Percentiles rank a stretch among this genome's conserved stretches.
Evolutionary conservation across 352 stramenopile genomes (phyloP).

Genomic region (Stramenopiles sp.): DNA sequence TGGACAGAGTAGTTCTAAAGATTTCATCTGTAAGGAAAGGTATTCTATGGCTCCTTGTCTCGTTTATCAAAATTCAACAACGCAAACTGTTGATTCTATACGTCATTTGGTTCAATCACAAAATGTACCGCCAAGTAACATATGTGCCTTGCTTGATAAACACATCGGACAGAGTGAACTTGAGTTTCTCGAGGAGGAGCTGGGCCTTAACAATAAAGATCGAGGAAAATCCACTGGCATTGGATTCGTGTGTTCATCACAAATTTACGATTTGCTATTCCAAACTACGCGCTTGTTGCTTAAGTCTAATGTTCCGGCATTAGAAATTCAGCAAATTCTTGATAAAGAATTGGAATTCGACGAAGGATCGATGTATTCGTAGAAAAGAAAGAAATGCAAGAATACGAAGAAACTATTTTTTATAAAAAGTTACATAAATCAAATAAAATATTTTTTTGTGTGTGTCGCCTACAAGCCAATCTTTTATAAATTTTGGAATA

Average conservation of each 20-base stretch:
- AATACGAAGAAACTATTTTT: not conserved
- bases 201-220: not conserved
- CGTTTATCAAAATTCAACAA: not conserved
- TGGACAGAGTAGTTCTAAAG: not conserved
- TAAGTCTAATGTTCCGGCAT: not conserved
- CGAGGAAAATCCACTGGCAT: not conserved
- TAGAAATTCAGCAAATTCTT: not conserved
- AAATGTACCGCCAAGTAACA: not conserved
- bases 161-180: not conserved
- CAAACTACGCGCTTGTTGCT: not conserved
- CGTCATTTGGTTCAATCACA: not conserved
- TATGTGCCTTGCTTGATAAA: not conserved
- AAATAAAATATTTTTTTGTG: too few relatives aligned
- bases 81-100: not conserved
- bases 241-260: not conserved
- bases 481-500: conserved; percentile 70
- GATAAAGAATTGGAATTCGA: not conserved
- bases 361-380: too few relatives aligned
- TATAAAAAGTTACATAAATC: too few relatives aligned
- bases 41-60: not conserved
- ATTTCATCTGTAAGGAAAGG: not conserved
- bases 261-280: not conserved
- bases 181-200: not conserved
- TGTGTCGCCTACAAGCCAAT: too few relatives aligned
- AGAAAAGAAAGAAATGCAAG: too few relatives aligned